Base-by-base conservation (phyloP, 2,329 filamentous ascomycete genomes). In the Monosporascus sp. region DNA sequence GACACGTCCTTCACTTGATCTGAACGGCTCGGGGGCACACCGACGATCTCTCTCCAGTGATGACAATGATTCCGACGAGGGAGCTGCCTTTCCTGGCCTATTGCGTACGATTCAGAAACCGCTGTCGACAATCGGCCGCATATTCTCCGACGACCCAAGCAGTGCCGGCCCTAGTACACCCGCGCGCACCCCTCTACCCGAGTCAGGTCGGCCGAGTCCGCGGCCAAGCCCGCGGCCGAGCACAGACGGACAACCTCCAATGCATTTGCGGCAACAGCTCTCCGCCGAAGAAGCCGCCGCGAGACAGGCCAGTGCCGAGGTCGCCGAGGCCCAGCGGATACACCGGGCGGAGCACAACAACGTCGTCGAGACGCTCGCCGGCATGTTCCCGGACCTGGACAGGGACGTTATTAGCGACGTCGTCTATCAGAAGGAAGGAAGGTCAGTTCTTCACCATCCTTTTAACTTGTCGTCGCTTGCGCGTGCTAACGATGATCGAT, bases 371-470 rank as follows among this genome's bases (percentile, higher is more conserved):
- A 97, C 94, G 37, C 74, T 99, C 53, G 86, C 90, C 48, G 88
- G 91, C 63, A 99, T 99, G 94, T 99, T 99, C 69, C 94, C 94
- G 1, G 91, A 95, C 66, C 76, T 99, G 49, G 94, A 99, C 70
- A 84, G 85, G 64, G 95, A 99, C 48, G 82, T 99, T 38, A 97
- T 99, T 67, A 92, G 92, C 64, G 94, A 99, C 73, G 94, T 99
- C 41, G 94, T 99, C 26, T 86, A 93, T 69, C 85, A 95, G 75
- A 97, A 99, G 73, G 87, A 97, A 72, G 95, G 94, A 68, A 84
- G 90, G 91, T 93, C 71, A 75, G 88, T 81, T 51, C 17, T 31
- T 41, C 22, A 20, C 45, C 52, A 11, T 40, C 38, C 37, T n/a
- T 26, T 53, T 20, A 17, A n/a, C 40, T 37, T 7, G 2, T 5